Base-by-base conservation (phyloP, 495 filamentous ascomycete genomes). In the Melanomma pulvis-pyrius region DNA sequence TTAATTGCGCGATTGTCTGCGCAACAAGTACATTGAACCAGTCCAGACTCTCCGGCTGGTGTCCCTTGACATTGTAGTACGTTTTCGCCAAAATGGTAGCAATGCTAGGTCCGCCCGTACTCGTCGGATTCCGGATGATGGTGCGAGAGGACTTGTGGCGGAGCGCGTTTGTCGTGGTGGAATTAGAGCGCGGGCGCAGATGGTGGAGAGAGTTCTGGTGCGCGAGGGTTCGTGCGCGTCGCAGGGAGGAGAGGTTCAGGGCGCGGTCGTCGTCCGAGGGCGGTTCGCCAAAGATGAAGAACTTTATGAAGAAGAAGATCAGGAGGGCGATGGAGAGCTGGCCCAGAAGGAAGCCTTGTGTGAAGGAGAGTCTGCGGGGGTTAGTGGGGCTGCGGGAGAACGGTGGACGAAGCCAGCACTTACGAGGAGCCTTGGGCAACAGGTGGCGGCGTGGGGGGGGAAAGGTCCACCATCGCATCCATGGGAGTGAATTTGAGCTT, bases 11-110 rank as follows among this genome's bases (percentile, higher is more conserved):
- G 56, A 98, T 93, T 0, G 96, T 96, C 79, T 98, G 94, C 7
- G 94, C 96, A 58, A 98, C 88, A 60, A 98, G 82, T 25, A 98
- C 94, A 76, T 98, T 98, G 82, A 98, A 98, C 94, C 94, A 98
- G 75, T 98, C 94, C 68, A 98, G 79, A n/a, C 88, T 92, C 78
- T 98, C 94, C n/a, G 94, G 96, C 76, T 97, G 93, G 75, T 98
- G 94, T 44, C 89, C 90, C 61, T 93, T 87, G 57, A 96, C 91
- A 78, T 94, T 97, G 79, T 98, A 98, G 80, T 98, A 98, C 19
- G 94, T 98, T 76, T 98, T 98, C 63, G 86, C 86, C 17, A 98
- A 85, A 50, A 98, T 96, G 2, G 92, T 92, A n/a, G 87, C 87
- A 9, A 91, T 96, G 36, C 91, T 97, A 11, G 65, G 69, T 0